Evolutionary conservation across 805 yeast genomes (phyloP).

Genomic region (Yarrowia sp.): DNA sequence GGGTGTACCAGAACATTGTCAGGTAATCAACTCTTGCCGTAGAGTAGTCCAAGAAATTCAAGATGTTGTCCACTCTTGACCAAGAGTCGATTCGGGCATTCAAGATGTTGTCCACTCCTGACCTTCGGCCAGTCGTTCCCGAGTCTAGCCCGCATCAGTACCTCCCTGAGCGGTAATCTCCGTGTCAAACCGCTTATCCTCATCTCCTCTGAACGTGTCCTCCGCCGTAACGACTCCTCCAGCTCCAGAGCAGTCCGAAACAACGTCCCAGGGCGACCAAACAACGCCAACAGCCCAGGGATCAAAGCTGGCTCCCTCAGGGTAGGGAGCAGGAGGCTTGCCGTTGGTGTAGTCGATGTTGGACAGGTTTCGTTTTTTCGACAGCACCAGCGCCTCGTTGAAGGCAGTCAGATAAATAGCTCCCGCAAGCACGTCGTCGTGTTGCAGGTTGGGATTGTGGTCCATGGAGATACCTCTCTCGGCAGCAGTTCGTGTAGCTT

Average conservation of each 20-base stretch:
- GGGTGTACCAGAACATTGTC: too few species aligned
- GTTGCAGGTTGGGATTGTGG: neutral
- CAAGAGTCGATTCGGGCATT: too few species aligned
- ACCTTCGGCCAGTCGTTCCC: neutral
- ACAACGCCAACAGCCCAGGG: conserved; percentile 3
- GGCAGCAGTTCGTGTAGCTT: conserved; percentile 7
- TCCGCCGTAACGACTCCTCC: conserved; percentile 16
- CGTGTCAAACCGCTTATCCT: neutral
- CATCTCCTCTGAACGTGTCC: neutral
- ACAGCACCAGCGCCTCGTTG: neutral
- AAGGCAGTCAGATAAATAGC: neutral
- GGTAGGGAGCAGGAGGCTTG: neutral
- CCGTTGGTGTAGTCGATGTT: neutral
- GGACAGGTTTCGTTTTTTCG: neutral
- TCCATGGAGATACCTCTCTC: neutral
- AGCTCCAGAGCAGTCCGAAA: conserved; percentile 1
- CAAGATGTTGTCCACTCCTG: neutral
- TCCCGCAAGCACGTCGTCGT: neutral
- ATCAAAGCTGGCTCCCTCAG: neutral
- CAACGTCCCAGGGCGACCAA: neutral
- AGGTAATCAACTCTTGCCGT: too few species aligned
- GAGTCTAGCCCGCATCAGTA: neutral
- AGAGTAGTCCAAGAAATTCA: too few species aligned
- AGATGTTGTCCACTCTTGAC: too few species aligned
- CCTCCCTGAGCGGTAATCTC: neutral